These are phyloP conservation scores for Tulasnella sp. DNA, from an alignment of 768 basidiomycete species.

Conservation along the genomic window DNA sequence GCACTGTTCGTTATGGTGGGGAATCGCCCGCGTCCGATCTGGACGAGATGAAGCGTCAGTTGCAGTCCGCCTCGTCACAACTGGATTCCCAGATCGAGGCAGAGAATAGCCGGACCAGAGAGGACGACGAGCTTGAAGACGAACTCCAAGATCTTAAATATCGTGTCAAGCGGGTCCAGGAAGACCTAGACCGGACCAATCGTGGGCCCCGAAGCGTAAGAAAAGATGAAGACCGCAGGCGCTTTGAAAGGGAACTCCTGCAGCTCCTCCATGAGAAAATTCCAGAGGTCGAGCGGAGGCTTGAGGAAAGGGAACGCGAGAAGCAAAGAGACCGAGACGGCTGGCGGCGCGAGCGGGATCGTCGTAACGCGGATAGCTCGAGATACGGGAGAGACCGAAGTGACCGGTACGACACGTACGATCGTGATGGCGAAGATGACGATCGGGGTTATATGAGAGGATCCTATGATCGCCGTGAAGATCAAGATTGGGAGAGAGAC, in stretches of 20 bases:
- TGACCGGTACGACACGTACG: slow-evolving; percentile 27
- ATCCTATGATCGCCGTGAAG: slow-evolving; percentile 31
- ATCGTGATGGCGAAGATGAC: slow-evolving; percentile 31
- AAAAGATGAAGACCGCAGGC: slow-evolving; percentile 79
- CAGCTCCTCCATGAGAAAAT: slow-evolving; percentile 82
- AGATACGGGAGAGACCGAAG: slow-evolving; percentile 34
- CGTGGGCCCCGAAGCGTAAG: slow-evolving; percentile 60
- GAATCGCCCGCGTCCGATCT: slow-evolving; percentile 67
- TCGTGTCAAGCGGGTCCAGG: slow-evolving; percentile 75
- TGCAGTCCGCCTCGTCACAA: slow-evolving; percentile 70
- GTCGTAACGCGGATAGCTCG: slow-evolving; percentile 66
- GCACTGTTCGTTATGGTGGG: slow-evolving; percentile 59
- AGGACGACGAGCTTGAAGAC: slow-evolving; percentile 85
- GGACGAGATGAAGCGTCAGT: slow-evolving; percentile 75
- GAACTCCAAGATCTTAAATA: slow-evolving; percentile 84
- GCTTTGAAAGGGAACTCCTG: slow-evolving; percentile 80
- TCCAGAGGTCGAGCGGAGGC: slow-evolving; percentile 80
- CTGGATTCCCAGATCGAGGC: slow-evolving; percentile 67
- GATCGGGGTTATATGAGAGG: slow-evolving; percentile 23
- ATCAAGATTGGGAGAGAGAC: slow-evolving; percentile 33
- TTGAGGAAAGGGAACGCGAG: slow-evolving; percentile 69
- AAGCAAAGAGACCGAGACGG: slow-evolving; percentile 72
- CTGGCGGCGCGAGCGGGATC: slow-evolving; percentile 70
- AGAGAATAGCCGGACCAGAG: slow-evolving; percentile 52
- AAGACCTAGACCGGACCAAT: slow-evolving; percentile 82